Base-by-base conservation (phyloP, 192 early-diverging fungal genomes). In the Rhizophagus clarus region DNA sequence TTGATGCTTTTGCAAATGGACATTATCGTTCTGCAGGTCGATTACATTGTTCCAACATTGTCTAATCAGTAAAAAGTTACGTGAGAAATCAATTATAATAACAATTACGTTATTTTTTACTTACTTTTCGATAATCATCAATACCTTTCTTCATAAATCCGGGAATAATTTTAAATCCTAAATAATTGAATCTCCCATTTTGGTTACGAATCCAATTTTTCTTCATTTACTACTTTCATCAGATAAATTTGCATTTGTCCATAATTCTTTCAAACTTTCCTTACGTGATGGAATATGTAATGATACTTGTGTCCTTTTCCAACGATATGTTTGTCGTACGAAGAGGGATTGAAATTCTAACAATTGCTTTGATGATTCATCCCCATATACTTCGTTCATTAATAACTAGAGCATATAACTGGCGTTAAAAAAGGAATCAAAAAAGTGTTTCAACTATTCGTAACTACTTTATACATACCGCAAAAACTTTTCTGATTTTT, bases 331-430 rank as follows among this genome's bases (percentile, higher is more conserved):
- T 51, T 94, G 90, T 70, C 83, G 72, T 45, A 92, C 86, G 31
- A 88, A 78, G 2, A 89, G 81, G n/a, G 89, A 72, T 83, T 94
- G 93, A 82, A 89, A 94, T 31, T 93, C 92, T 11, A 92, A 80
- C 61, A 94, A 66, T 61, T 90, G 82, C 75, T 83, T 82, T 61
- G 82, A 81, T 28, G 92, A 76, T 83, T 94, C 93, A 26, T 91
- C 92, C 22, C 87, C 81, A 20, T 90, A 88, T 77, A 84, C 83
- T 15, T 80, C 85, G 51, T 82, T 85, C 84, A 85, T 87, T n/a
- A 87, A 78, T 12, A 83, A 73, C 86, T 87, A 74, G 6, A 28
- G 20, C 3, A 71, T 37, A n/a, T 14, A 22, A 29, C 1, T 20
- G 17, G 26, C 14, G 32, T n/a, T 45, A 42, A 34, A 24, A 71